Base-by-base conservation (phyloP, 148 eudicot genomes). In the Persicaria maculosa region DNA sequence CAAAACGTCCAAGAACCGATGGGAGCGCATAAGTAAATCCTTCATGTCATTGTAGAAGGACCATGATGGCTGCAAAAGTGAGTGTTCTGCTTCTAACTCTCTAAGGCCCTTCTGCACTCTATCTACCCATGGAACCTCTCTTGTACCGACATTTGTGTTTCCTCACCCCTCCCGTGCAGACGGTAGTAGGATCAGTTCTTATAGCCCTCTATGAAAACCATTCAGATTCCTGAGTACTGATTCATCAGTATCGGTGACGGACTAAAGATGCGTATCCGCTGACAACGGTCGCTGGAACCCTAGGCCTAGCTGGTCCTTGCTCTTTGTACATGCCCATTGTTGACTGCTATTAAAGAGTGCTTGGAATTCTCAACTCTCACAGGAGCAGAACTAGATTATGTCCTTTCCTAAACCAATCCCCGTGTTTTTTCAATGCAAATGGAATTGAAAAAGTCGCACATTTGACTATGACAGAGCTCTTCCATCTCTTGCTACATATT, bases 1-100 rank as follows among this genome's bases (percentile, higher is more conserved):
- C 70, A 65, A 65, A 65, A 65, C 70, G 70, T 6, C 12, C 70
- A 31, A 65, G 70, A 65, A 65, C 70, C 2, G 70, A 62, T 6
- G 70, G 43, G 3, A 65, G 16, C 70, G 40, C 43, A 44, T 62
- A 62, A 31, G 40, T 31, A 31, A 31, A 31, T 31, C 40, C 40
- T 31, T 31, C 40, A 31, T 31, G 40, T 31, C 40, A 31, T 31
- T 31, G 40, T 31, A 31, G 2, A 31, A 31, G 40, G 40, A 31
- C 40, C 40, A 31, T 31, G 40, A 31, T 31, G 40, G 40, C 40
- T 31, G 40, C 40, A 31, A 31, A 31, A 31, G 40, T 31, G 40
- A 31, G 40, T 31, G 40, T 31, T 31, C 40, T 31, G 40, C 40
- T 31, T 31, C 40, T 22, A 22, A 1, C 25, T 22, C 1, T 22